Base-by-base conservation (phyloP, 1,284 basidiomycete genomes). In the Ceratobasidium theobromae region DNA sequence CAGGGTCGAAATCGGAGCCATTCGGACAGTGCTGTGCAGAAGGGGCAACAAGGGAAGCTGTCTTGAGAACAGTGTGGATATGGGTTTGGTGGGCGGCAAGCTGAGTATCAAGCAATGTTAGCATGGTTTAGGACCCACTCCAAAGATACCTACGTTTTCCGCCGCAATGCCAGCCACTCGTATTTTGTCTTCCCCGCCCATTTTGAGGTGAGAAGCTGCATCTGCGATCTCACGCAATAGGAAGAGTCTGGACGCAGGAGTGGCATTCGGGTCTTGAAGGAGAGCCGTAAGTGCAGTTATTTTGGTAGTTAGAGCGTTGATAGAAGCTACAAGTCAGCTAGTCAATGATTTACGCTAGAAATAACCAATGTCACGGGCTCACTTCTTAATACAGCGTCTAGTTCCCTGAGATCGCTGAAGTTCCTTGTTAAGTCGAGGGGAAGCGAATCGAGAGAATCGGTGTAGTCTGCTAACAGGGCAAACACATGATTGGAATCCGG, bases 111-210 rank as follows among this genome's bases (percentile, higher is more conserved):
- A 40, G 11, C 14, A 30, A 46, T 57, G 11, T 45, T 28, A 45
- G 38, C 52, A 25, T 30, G 32, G 53, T 28, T 60, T 38, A 16
- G 30, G 14, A 43, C 41, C 51, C 60, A 28, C 16, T 53, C 32
- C 16, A 33, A 68, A 23, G 18, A 57, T 8, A 75, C 81, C 72
- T 70, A 84, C 82, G 14, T 81, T 91, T 78, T 99, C 96, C 62
- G 94, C 93, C 9, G 95, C 95, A 71, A 91, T 91, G 71, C 90
- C 93, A 9, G 95, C 95, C 67, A 98, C 95, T 73, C 95, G 86
- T 75, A 99, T 98, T 82, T 99, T 99, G 86, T 99, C 96, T 76
- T 99, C 97, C 48, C 92, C 93, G 41, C 97, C 97, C 67, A 95
- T 86, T 76, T 95, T 95, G 79, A 98, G 92, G 53, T 91, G 84